phyloP scores from a whole-genome alignment of 139 green algal species.

The Volvox africanus region DNA sequence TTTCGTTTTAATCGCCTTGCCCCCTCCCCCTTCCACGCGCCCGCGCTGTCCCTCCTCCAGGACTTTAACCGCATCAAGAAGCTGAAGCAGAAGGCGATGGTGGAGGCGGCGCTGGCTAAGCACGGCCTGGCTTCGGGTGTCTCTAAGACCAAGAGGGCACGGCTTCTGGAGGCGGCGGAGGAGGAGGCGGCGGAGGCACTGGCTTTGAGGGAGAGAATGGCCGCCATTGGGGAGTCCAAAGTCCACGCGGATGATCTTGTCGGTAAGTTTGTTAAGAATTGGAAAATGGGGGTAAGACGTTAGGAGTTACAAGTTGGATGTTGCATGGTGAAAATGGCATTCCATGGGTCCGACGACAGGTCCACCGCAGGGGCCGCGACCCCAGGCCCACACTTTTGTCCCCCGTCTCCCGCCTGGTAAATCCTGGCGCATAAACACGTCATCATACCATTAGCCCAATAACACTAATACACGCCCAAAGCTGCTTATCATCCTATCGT shows the following conservation, averaged over 20 bases:
- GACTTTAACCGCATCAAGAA: slow-evolving; percentile 90
- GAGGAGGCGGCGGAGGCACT: slow-evolving; percentile 84
- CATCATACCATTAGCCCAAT: too few relatives aligned
- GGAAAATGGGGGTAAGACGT: too few relatives aligned
- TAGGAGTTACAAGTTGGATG: too few relatives aligned
- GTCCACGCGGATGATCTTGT: slow-evolving; percentile 76
- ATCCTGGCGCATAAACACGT: too few relatives aligned
- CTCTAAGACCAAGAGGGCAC: slow-evolving; percentile 61
- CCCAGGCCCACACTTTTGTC: too few relatives aligned
- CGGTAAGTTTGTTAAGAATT: slow-evolving; percentile 44
- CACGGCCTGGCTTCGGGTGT: slow-evolving; percentile 83
- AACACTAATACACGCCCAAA: too few relatives aligned
- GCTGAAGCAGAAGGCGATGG: slow-evolving; percentile 68
- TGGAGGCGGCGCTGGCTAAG: slow-evolving; percentile 83
- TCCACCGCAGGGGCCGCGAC: too few relatives aligned
- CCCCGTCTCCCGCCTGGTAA: too few relatives aligned
- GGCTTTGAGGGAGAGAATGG: slow-evolving; percentile 58
- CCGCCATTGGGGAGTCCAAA: slow-evolving; percentile 62
- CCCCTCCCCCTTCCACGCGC: neutral
- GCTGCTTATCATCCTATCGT: too few relatives aligned
- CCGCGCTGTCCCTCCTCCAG: slow-evolving; percentile 49
- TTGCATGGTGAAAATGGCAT: too few relatives aligned
- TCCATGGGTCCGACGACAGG: too few relatives aligned
- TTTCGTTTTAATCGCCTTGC: neutral
- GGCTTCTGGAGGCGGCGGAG: slow-evolving; percentile 73